Base-by-base conservation (phyloP, 2,329 filamentous ascomycete genomes). In the Aspergillus sp. region DNA sequence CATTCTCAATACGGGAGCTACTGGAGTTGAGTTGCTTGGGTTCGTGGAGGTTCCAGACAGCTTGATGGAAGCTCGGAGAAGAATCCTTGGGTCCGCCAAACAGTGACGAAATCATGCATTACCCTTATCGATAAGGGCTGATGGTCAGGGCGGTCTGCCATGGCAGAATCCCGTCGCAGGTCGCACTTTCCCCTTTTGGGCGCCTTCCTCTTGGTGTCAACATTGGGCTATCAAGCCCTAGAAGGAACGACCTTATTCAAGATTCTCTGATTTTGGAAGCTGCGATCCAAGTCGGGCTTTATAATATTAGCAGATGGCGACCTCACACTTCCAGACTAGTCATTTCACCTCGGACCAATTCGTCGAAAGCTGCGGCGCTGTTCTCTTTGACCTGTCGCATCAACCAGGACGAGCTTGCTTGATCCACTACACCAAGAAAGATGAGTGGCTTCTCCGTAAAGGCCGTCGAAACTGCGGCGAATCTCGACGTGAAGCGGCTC, bases 91-190 rank as follows among this genome's bases (percentile, higher is more conserved):
- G 15, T 26, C 12, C 59, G 57, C 52, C 22, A 24, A 34, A 24
- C 54, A 24, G 66, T 68, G 66, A 69, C 66, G 66, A 67, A 68
- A 69, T 61, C 45, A 45, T 34, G 39, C 56, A 26, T 47, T 65
- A 56, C 62, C 65, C 66, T 68, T 68, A 68, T 69, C 67, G 67
- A 69, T 69, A 69, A 68, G 67, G 61, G 24, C 15, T 44, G 47
- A 8, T 7, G 32, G 9, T n/a, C 4, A 17, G 4, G 17, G 9
- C 7, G 34, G 4, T 13, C 18, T 2, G 17, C 5, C 34, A 3
- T 48, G 47, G 47, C 13, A 36, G 48, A 11, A 18, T 50, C 32
- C n/a, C 32, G 20, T 50, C 18, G 17, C 24, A 18, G 38, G 17
- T 5, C n/a, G 39, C 36, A 1, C 36, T 17, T 43, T 52, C 36